A percentile compares a stretch with the other conserved stretches of the same genome.
These are phyloP conservation scores for Mallotus nudiflorus DNA, from an alignment of 345 rosid genomes.

Conservation along the genomic window DNA sequence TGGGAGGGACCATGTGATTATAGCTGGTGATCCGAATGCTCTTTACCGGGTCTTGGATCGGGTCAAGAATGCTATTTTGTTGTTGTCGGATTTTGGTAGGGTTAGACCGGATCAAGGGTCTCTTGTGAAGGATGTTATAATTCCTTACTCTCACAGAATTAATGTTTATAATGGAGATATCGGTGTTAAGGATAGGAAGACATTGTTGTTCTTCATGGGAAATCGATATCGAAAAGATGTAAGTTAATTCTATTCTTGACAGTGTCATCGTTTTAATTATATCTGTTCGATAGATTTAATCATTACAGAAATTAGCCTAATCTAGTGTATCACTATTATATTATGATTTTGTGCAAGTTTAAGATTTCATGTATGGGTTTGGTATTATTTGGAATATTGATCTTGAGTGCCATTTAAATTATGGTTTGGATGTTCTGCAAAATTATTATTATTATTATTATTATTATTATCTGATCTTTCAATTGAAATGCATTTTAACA, in stretches of 20 bases:
- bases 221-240: slow-evolving; percentile 95
- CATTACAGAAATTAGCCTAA: background rate
- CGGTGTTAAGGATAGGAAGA: slow-evolving; percentile 59
- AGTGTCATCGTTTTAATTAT: background rate
- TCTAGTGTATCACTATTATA: too few species aligned
- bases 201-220: slow-evolving; percentile 95
- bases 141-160: slow-evolving; percentile 89
- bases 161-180: slow-evolving; percentile 63
- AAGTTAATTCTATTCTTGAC: slow-evolving; percentile 3
- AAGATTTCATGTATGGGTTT: background rate
- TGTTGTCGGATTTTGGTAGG: slow-evolving; percentile 86
- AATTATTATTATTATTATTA: too few species aligned
- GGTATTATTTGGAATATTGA: background rate
- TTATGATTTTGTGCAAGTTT: too few species aligned
- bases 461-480: slow-evolving; percentile 19
- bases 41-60: slow-evolving; percentile 61
- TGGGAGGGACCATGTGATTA: slow-evolving; percentile 79
- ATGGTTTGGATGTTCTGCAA: too few species aligned
- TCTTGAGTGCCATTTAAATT: background rate
- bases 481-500: slow-evolving; percentile 19
- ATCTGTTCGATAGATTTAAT: too few species aligned
- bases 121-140: slow-evolving; percentile 78
- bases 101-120: slow-evolving; percentile 85
- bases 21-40: slow-evolving; percentile 94
- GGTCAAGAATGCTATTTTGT: slow-evolving; percentile 60